Evolutionary conservation across 768 basidiomycete genomes (phyloP).

Genomic region (Trametes sanguinea): DNA sequence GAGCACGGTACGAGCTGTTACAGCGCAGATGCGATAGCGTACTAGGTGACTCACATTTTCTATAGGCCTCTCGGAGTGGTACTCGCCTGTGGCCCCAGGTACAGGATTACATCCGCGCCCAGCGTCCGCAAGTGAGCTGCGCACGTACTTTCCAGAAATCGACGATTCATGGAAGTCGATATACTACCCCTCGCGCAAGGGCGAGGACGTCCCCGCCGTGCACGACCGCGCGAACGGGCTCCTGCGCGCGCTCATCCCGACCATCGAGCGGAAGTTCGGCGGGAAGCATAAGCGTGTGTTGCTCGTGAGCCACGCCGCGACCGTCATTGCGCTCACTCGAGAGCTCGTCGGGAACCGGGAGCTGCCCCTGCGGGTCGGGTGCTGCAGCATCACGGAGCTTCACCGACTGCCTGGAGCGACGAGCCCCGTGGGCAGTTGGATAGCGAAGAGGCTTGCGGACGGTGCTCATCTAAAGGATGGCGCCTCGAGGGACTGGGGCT

Average conservation of each 20-base stretch:
- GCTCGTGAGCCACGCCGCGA: constrained; percentile 76
- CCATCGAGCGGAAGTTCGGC: constrained; percentile 48
- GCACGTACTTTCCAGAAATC: constrained; percentile 56
- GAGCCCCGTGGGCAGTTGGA: constrained; percentile 47
- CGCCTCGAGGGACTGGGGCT: constrained; percentile 73
- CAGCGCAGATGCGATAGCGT: background rate
- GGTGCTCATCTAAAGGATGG: constrained; percentile 62
- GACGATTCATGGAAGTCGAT: constrained; percentile 65
- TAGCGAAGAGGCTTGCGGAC: constrained; percentile 49
- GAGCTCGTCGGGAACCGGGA: constrained; percentile 55
- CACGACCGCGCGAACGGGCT: constrained; percentile 62
- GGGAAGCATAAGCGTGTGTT: constrained; percentile 53
- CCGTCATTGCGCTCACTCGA: constrained; percentile 64
- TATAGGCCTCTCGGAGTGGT: constrained; percentile 77
- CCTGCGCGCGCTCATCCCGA: constrained; percentile 51
- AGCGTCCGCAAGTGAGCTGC: constrained; percentile 53
- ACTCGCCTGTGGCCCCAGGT: constrained; percentile 64
- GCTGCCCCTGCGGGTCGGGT: constrained; percentile 65
- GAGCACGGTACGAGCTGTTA: constrained; percentile 63
- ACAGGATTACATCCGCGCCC: constrained; percentile 81
- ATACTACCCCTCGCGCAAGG: constrained; percentile 70
- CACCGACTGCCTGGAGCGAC: constrained; percentile 35
- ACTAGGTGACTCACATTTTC: background rate
- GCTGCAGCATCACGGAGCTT: constrained; percentile 69
- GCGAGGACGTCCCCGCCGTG: constrained; percentile 64